Base-by-base conservation (phyloP, 257 asterid genomes). In the Euphrasia confusa region DNA sequence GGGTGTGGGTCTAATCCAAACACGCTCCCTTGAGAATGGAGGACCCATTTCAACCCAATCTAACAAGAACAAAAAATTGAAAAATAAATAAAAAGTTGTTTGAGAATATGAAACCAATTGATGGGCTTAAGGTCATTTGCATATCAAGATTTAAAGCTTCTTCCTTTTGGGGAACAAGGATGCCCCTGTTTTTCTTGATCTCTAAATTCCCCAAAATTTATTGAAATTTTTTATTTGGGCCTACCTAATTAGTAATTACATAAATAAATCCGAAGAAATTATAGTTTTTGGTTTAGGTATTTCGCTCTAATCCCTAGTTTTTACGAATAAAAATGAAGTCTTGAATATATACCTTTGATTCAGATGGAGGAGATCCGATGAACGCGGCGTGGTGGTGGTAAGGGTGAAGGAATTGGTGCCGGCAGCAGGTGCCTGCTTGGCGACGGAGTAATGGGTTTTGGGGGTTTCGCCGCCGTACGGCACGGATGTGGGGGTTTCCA, bases 401-500 rank as follows among this genome's bases (percentile, higher is more conserved):
- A 78, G 68, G 3, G 81, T 63, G 72, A 81, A 86, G 18, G 57
- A 83, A 52, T 76, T 67, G 13, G 77, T 7, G 18, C 60, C 65
- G 45, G 64, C 66, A 4, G 58, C 53, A 60, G 11, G 44, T 3
- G 35, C 72, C 47, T 60, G 67, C 54, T 58, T 39, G 14, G 64
- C 14, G 26, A 21, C 55, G 58, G 76, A 48, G 64, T 18, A 42
- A 60, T 45, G 66, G 17, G 57, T 28, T 62, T 68, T 70, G 42
- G 45, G 68, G 69, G 72, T 39, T 11, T 60, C 73, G 61, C 63
- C 77, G 71, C 58, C 67, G 75, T 58, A 74, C 0, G 75, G 50
- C 18, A n/a, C 7, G 60, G 86, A 61, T 54, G 90, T 82, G 89
- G 95, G 81, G 72, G 9, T 71, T 88, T 91, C 98, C 98, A 86